phyloP scores from a whole-genome alignment of 2,329 filamentous ascomycete genomes.

The Fonsecaea multimorphosa region DNA sequence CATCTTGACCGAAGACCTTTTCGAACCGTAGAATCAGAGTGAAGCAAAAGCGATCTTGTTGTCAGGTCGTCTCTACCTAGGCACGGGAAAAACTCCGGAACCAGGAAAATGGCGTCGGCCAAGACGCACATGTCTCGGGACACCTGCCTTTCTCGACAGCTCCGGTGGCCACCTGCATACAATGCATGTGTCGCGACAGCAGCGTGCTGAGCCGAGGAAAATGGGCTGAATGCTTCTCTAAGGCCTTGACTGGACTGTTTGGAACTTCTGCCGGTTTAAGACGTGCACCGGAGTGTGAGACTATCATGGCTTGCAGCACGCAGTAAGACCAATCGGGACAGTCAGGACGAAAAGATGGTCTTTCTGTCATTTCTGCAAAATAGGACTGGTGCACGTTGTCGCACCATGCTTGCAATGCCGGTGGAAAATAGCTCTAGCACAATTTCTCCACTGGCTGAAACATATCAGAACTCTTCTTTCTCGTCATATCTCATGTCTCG shows the following conservation, averaged over 20 bases:
- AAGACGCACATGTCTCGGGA: constrained; percentile 12
- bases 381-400: neutral
- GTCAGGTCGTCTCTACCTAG: neutral
- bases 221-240: neutral
- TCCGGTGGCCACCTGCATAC: neutral
- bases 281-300: neutral
- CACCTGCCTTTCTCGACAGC: constrained; percentile 7
- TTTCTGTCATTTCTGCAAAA: neutral
- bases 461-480: neutral
- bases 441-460: neutral
- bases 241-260: neutral
- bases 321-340: neutral
- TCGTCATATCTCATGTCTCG: constrained; percentile 6
- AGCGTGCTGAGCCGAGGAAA: neutral
- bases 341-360: neutral
- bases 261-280: neutral
- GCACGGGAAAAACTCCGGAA: neutral
- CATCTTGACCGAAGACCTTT: constrained; percentile 42
- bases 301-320: neutral
- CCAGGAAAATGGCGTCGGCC: constrained; percentile 15
- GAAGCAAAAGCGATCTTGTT: neutral
- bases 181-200: neutral
- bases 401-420: neutral
- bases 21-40: neutral
- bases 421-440: neutral